These are phyloP conservation scores for Aspergillus proliferans DNA, from an alignment of 2,329 filamentous ascomycete species.

Conservation along the genomic window DNA sequence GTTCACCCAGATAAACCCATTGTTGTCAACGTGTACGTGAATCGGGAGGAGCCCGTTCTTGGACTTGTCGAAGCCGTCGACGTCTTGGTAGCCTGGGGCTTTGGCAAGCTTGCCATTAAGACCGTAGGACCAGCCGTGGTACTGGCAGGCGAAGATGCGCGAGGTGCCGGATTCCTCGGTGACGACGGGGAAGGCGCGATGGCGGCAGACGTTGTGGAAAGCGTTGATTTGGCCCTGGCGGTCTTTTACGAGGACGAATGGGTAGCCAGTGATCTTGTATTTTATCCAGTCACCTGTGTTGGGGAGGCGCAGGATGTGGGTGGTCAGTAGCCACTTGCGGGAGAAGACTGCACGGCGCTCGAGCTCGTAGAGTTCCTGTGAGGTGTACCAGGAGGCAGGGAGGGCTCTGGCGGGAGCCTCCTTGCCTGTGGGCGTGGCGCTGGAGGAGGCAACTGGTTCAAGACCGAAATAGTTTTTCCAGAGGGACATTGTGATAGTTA, in stretches of 20 bases:
- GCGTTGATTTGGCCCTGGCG: constrained; percentile 49
- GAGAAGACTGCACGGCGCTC: constrained; percentile 55
- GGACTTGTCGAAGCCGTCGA: constrained; percentile 50
- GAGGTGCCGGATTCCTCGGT: constrained; percentile 43
- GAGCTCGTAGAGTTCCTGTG: constrained; percentile 46
- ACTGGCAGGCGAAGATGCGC: constrained; percentile 52
- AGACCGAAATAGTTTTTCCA: constrained; percentile 37
- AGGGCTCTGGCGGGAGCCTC: constrained; percentile 38
- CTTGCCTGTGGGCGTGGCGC: constrained; percentile 6
- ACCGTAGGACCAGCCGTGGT: constrained; percentile 57
- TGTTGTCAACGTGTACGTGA: constrained; percentile 48
- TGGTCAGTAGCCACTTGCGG: constrained; percentile 43
- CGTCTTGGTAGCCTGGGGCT: constrained; percentile 52
- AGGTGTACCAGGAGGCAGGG: constrained; percentile 47
- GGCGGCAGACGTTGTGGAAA: constrained; percentile 57
- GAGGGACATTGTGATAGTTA: constrained; percentile 4
- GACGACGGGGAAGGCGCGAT: constrained; percentile 54
- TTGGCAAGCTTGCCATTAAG: constrained; percentile 54
- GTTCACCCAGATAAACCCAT: constrained; percentile 56
- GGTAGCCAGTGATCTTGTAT: constrained; percentile 52
- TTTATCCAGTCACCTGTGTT: constrained; percentile 53
- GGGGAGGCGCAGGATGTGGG: constrained; percentile 41
- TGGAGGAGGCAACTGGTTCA: constrained; percentile 16
- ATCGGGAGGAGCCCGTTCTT: constrained; percentile 51
- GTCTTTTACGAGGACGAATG: constrained; percentile 50